Evolutionary conservation across 306 rosid species (phyloP).

Genomic region (Quercus robur): DNA sequence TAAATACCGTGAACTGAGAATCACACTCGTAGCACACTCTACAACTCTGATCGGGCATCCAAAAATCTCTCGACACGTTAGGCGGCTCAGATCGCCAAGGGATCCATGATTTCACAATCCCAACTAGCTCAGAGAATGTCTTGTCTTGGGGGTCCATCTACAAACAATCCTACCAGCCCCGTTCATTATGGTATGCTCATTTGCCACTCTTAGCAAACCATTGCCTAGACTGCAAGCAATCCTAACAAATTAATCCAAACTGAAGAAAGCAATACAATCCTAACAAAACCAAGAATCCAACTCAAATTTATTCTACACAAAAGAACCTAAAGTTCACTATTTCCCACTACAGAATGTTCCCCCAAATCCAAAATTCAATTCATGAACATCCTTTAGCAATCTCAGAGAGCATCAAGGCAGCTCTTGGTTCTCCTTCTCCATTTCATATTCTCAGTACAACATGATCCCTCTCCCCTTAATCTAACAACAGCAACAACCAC

Average conservation of each 20-base stretch:
- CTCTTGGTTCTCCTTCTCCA: constrained; percentile 25
- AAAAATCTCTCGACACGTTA: constrained; percentile 74
- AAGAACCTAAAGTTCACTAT: background rate
- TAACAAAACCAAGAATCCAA: background rate
- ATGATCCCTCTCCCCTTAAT: constrained; percentile 7
- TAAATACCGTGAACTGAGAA: constrained; percentile 70
- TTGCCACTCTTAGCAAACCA: constrained; percentile 39
- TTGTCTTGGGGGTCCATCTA: constrained; percentile 68
- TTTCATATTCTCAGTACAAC: constrained; percentile 8
- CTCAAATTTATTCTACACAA: constrained; percentile 16
- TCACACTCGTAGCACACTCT: constrained; percentile 94
- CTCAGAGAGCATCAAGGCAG: constrained; percentile 25
- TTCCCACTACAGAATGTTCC: constrained; percentile 1
- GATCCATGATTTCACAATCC: constrained; percentile 66
- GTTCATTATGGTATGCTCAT: constrained; percentile 63
- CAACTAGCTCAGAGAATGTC: constrained; percentile 48
- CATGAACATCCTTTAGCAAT: constrained; percentile 36
- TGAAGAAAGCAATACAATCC: constrained; percentile 31
- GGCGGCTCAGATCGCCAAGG: constrained; percentile 72
- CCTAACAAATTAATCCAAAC: constrained; percentile 26
- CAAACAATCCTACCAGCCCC: constrained; percentile 27
- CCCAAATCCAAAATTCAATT: constrained; percentile 3
- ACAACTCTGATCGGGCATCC: constrained; percentile 97
- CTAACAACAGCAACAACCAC: constrained; percentile 3
- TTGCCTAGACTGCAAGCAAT: constrained; percentile 7